A percentile compares a stretch with the other conserved stretches of the same genome.
These are phyloP conservation scores for Pulveroboletus sp. DNA, from an alignment of 768 basidiomycete species.

Conservation along the genomic window DNA sequence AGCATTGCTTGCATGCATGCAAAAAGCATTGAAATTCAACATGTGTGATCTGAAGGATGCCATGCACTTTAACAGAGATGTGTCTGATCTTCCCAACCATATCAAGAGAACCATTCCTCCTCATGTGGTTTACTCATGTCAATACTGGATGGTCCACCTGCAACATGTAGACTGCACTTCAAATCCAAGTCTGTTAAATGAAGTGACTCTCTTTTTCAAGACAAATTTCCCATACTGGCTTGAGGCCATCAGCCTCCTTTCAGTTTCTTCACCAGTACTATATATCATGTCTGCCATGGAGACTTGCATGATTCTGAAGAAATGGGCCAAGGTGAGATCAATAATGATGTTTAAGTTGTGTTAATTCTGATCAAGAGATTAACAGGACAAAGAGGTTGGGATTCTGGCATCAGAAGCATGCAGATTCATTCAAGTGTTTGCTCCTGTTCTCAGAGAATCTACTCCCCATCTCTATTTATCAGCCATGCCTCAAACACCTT, in stretches of 20 bases:
- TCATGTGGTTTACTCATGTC: not conserved
- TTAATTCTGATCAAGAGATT: not conserved
- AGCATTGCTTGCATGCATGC: no score
- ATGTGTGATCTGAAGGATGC: no score
- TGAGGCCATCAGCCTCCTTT: no score
- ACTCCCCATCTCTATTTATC: not conserved
- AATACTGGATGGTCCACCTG: constrained; percentile 1
- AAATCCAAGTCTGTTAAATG: no score
- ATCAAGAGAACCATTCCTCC: not conserved
- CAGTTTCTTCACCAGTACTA: not conserved
- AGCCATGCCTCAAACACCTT: constrained; percentile 4
- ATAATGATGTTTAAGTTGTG: no score
- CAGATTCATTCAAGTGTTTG: constrained; percentile 2
- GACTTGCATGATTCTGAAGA: not conserved
- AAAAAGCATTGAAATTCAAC: no score
- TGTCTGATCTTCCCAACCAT: not conserved
- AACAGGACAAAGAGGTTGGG: not conserved
- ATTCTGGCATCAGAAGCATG: constrained; percentile 1
- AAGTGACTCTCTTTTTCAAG: no score
- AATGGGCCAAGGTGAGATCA: constrained; percentile 6
- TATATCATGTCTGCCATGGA: not conserved
- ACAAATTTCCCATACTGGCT: no score
- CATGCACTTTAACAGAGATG: not conserved
- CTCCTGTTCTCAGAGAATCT: not conserved
- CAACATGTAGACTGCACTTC: not conserved